Conservation (phyloP, 2,329 filamentous ascomycete species). For the Didymella exigua region DNA sequence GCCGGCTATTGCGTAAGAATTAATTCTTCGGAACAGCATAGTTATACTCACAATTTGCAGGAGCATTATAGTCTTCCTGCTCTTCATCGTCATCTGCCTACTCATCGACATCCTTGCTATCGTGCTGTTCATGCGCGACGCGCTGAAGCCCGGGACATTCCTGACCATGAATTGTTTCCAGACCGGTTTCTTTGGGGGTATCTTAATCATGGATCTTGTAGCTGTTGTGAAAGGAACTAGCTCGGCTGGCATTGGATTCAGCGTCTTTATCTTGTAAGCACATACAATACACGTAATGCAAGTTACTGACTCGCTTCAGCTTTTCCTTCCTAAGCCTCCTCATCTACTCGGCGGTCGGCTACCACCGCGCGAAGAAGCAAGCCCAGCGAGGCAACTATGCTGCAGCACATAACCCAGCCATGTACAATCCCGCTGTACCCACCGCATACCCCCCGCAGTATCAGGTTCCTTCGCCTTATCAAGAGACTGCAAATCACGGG, state of each 20-base stretch:
- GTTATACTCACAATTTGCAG: conserved; percentile 33
- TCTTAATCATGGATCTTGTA: conserved; percentile 42
- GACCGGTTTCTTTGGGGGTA: conserved; percentile 42
- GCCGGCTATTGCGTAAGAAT: conserved; percentile 32
- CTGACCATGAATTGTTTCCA: conserved; percentile 46
- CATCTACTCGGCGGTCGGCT: conserved; percentile 47
- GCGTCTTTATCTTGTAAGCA: conserved; percentile 48
- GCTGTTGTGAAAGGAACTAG: conserved; percentile 29
- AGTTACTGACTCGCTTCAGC: conserved; percentile 28
- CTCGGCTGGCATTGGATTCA: conserved; percentile 33
- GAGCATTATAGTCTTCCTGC: conserved; percentile 39
- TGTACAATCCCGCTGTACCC: conserved; percentile 31
- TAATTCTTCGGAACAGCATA: background rate
- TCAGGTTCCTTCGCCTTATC: conserved; percentile 24
- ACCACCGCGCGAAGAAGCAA: conserved; percentile 46
- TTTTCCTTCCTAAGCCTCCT: conserved; percentile 47
- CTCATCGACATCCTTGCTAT: conserved; percentile 45
- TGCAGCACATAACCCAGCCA: conserved; percentile 39
- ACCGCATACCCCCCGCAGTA: conserved; percentile 25
- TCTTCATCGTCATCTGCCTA: conserved; percentile 41
- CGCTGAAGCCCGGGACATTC: conserved; percentile 41
- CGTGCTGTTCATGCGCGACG: conserved; percentile 41
- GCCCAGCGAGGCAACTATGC: conserved; percentile 42
- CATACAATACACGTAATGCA: background rate
- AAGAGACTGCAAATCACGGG: conserved; percentile 35